Evolutionary conservation across 2,329 filamentous ascomycete genomes (phyloP), one percentile per base, ranked within the genome.

Genomic region (Fonsecaea pedrosoi): DNA sequence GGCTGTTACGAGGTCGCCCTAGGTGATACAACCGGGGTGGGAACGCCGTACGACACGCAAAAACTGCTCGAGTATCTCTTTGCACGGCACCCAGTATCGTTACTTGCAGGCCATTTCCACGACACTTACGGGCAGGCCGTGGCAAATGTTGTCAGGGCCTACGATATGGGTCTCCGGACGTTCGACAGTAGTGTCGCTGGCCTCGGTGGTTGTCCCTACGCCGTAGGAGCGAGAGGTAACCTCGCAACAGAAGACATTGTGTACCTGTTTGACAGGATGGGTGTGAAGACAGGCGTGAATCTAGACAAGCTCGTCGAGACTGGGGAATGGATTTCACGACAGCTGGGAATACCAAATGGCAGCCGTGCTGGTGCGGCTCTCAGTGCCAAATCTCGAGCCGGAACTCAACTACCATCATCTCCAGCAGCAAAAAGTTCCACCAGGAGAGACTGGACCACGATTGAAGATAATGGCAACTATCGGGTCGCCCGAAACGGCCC

Each of bases 11-110:
- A 97, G 82, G 93, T 97, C 72, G 91, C 91, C 1, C 86, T 97
- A 0, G 93, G 92, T 5, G 94, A 97, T 75, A 97, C 94, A 0
- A 94, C 93, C 0, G 94, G 94, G n/a, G 94, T 96, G 86, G 94
- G 93, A 34, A 96, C 92, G 59, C 74, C 75, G 53, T 71, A 64
- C 9, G 73, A 76, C 21, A 77, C 78, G 0, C 73, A 71, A 21
- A 69, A 62, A 4, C 71, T 82, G 1, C 55, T 81, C 90, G 89
- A 0, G 84, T 96, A 18, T 84, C 89, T 25, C 85, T 84, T 63
- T 87, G 35, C 35, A 9, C 35, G 35, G 35, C 35, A 38, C 35
- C 35, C 35, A 38, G 35, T 9, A 13, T 13, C 89, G 73, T 89
- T 91, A 73, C 79, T 96, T 9, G 91, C 91, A 0, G 88, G 94